phyloP scores from a whole-genome alignment of 2,329 filamentous ascomycete species.

The Plectosphaerella cucumerina region DNA sequence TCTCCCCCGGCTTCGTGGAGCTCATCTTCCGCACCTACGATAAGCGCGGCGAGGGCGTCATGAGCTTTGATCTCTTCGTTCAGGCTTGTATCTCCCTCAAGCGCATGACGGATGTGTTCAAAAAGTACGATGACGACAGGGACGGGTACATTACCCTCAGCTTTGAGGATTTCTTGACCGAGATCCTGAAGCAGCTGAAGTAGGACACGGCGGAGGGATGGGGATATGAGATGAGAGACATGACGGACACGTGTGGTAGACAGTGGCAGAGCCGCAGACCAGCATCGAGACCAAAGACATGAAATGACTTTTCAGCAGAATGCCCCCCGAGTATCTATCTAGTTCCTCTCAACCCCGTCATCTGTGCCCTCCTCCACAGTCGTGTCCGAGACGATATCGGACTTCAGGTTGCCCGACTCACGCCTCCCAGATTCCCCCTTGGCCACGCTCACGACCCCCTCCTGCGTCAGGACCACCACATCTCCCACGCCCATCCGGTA shows the following conservation, averaged over 20 bases:
- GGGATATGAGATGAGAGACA: neutral
- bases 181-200: constrained; percentile 59
- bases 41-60: constrained; percentile 63
- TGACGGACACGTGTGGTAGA: neutral
- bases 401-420: too few relatives aligned
- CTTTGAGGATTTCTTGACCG: constrained; percentile 76
- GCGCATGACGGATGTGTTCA: constrained; percentile 98
- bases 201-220: constrained; percentile 19
- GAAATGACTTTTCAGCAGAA: neutral
- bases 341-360: too few relatives aligned
- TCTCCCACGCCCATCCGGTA: constrained; percentile 37
- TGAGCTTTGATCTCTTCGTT: constrained; percentile 95
- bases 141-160: constrained; percentile 87
- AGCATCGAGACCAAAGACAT: neutral
- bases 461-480: constrained; percentile 35
- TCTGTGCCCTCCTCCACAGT: too few relatives aligned
- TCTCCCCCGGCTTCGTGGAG: constrained; percentile 78
- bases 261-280: neutral
- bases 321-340: too few relatives aligned
- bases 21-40: constrained; percentile 88
- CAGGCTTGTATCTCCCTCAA: constrained; percentile 96
- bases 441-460: constrained; percentile 25
- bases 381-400: too few relatives aligned
- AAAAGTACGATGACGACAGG: constrained; percentile 95
- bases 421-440: neutral